Conservation (phyloP, 768 basidiomycete species). For the Phlebiopsis flavidoalba region DNA sequence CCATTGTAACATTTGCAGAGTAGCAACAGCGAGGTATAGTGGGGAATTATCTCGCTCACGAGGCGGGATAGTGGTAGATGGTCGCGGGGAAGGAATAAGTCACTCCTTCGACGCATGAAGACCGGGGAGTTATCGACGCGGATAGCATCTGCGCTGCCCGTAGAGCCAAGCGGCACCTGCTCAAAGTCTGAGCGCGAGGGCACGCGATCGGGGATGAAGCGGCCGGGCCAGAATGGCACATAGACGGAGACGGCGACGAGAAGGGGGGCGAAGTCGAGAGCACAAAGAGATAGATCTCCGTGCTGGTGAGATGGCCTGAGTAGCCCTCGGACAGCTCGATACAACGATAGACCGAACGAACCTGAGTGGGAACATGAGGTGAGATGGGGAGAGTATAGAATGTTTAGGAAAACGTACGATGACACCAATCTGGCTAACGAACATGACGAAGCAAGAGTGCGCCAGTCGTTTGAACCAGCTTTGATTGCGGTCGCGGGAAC, state of each 20-base stretch:
- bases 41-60: background rate
- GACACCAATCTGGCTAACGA: slow-evolving; percentile 56
- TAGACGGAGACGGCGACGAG: slow-evolving; percentile 55
- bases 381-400: background rate
- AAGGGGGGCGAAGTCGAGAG: slow-evolving; percentile 66
- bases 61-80: background rate
- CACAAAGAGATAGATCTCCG: slow-evolving; percentile 60
- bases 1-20: background rate
- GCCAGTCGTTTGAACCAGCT: slow-evolving; percentile 57
- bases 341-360: slow-evolving; percentile 58
- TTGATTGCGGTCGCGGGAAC: slow-evolving; percentile 30
- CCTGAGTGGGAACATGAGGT: slow-evolving; percentile 27
- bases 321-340: slow-evolving; percentile 62
- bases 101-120: background rate
- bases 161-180: background rate
- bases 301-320: slow-evolving; percentile 47
- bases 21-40: background rate
- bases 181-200: background rate
- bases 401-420: slow-evolving; percentile 36
- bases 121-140: background rate
- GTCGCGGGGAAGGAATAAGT: background rate
- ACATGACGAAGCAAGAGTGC: slow-evolving; percentile 44
- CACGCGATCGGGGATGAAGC: slow-evolving; percentile 33
- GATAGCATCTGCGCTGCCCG: background rate
- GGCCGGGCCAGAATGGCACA: slow-evolving; percentile 60